These are phyloP conservation scores for Scheffersomyces ergatensis DNA, from an alignment of 805 yeast species.

Conservation along the genomic window DNA sequence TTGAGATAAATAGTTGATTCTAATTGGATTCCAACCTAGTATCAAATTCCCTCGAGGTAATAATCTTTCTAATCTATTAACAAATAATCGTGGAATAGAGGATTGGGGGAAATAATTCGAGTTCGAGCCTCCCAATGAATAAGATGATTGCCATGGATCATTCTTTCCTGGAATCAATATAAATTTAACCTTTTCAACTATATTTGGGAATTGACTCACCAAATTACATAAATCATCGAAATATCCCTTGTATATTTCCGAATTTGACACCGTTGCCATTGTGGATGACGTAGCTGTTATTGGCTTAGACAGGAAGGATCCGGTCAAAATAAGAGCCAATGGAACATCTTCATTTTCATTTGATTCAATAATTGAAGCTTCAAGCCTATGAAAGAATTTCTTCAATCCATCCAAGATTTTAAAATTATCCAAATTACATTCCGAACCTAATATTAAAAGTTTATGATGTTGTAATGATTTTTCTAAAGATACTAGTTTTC, in stretches of 20 bases:
- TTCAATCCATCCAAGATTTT: conserved; percentile 60
- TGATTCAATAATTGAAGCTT: conserved; percentile 23
- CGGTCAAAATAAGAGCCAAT: conserved; percentile 70
- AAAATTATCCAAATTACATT: conserved; percentile 62
- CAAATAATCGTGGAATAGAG: conserved; percentile 69
- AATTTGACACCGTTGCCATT: conserved; percentile 45
- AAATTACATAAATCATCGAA: conserved; percentile 75
- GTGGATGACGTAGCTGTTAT: conserved; percentile 56
- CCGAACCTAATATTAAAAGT: conserved; percentile 71
- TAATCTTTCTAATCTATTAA: conserved; percentile 58
- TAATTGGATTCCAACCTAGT: conserved; percentile 69
- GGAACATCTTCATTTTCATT: conserved; percentile 53
- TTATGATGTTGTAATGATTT: conserved; percentile 53
- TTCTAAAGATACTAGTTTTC: conserved; percentile 56
- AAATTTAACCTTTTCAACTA: conserved; percentile 54
- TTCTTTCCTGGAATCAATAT: conserved; percentile 84
- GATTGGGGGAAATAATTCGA: conserved; percentile 55
- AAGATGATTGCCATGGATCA: conserved; percentile 88
- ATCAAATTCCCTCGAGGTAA: conserved; percentile 30
- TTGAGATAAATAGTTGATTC: conserved; percentile 77
- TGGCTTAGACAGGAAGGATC: conserved; percentile 74
- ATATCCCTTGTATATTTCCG: conserved; percentile 57
- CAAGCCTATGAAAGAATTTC: conserved; percentile 57
- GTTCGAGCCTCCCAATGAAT: conserved; percentile 52
- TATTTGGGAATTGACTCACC: conserved; percentile 54